Conservation (phyloP, 2,329 filamentous ascomycete species). For the Tothia fuscella region DNA sequence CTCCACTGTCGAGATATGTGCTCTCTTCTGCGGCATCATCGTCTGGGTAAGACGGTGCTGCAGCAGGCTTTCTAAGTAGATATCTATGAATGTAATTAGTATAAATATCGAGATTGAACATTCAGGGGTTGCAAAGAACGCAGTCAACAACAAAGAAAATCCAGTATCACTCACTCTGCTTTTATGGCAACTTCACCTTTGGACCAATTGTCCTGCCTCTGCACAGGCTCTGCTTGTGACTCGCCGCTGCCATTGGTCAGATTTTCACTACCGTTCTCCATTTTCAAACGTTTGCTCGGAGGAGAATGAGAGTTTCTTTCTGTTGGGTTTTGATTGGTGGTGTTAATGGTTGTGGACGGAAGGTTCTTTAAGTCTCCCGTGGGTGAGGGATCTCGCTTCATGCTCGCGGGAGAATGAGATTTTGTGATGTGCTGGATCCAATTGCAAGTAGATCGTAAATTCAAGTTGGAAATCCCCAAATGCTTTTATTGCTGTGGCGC, state of each 20-base stretch:
- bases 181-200: constrained; percentile 59
- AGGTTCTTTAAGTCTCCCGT: neutral
- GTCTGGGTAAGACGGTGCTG: constrained; percentile 14
- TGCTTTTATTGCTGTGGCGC: too few species aligned
- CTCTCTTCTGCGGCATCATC: constrained; percentile 23
- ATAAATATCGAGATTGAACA: constrained; percentile 8
- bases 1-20: constrained; percentile 1
- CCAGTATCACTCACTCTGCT: constrained; percentile 45
- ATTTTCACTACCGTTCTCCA: constrained; percentile 19
- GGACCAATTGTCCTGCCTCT: constrained; percentile 11
- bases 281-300: constrained; percentile 26
- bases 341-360: neutral
- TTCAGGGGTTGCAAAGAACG: neutral
- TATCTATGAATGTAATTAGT: constrained; percentile 21
- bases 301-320: constrained; percentile 15
- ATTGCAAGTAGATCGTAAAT: too few species aligned
- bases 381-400: neutral
- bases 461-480: too few species aligned
- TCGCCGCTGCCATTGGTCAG: constrained; percentile 7
- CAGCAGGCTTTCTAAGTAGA: constrained; percentile 12
- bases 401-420: too few species aligned
- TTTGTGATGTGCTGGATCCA: too few species aligned
- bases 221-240: constrained; percentile 16
- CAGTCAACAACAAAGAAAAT: too few species aligned
- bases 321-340: neutral